Percentiles rank a stretch among this genome's conserved stretches.
Evolutionary conservation across 768 basidiomycete species (phyloP).

Genomic region (Lentinula sp.): DNA sequence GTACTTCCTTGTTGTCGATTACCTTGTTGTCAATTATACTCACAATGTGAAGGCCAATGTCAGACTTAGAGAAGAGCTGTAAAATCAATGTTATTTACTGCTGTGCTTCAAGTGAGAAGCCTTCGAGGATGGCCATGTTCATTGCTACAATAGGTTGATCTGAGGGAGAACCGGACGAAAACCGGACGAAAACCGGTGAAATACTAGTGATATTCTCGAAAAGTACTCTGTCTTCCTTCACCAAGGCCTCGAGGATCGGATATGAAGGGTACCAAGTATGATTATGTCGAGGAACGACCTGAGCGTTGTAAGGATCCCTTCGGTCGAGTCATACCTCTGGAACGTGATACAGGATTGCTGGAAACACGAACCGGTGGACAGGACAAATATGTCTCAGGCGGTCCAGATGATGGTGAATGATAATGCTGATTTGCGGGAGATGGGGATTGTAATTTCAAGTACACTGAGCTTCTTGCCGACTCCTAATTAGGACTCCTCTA

Average conservation of each 20-base stretch:
- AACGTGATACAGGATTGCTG: conserved; percentile 6
- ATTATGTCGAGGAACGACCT: conserved; percentile 10
- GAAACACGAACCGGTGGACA: background rate
- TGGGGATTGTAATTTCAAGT: background rate
- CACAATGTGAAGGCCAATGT: too few species aligned
- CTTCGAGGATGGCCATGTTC: too few species aligned
- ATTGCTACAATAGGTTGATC: too few species aligned
- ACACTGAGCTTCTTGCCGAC: too few species aligned
- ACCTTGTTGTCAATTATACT: too few species aligned
- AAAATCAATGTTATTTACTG: too few species aligned
- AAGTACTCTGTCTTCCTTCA: background rate
- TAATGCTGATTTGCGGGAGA: background rate
- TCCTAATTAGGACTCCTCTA: too few species aligned
- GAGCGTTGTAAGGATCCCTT: conserved; percentile 4
- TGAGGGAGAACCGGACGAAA: background rate
- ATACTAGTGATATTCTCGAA: conserved; percentile 6
- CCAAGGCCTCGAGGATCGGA: background rate
- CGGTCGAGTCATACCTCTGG: conserved; percentile 6
- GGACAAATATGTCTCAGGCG: conserved; percentile 4
- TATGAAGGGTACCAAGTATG: background rate
- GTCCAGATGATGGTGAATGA: conserved; percentile 1
- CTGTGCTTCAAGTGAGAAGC: too few species aligned
- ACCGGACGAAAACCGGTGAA: background rate
- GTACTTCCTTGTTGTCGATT: too few species aligned
- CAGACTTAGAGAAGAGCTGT: too few species aligned